These are phyloP conservation scores for Collybiopsis confluens DNA, from an alignment of 768 basidiomycete genomes.

Conservation along the genomic window DNA sequence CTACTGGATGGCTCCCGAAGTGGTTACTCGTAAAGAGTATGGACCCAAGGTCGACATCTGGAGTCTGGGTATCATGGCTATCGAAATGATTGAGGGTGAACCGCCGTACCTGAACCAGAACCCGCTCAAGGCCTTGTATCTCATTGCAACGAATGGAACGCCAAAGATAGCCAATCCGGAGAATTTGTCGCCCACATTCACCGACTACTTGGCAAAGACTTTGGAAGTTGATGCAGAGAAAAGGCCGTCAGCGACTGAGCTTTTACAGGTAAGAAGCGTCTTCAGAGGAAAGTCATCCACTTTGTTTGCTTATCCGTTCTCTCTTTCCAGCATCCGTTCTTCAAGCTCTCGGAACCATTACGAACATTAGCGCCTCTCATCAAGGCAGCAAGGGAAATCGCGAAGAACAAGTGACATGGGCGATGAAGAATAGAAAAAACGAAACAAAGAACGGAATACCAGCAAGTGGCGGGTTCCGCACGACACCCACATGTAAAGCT, in stretches of 20 bases:
- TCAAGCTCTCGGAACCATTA: conserved; percentile 82
- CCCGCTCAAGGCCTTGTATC: conserved; percentile 92
- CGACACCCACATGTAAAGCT: background rate
- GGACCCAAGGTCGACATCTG: conserved; percentile 99
- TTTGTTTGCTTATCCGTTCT: background rate
- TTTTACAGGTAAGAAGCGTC: conserved; percentile 58
- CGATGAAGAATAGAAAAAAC: background rate
- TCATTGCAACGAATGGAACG: conserved; percentile 98
- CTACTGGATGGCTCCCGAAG: conserved; percentile 99
- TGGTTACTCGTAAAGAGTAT: conserved; percentile 96
- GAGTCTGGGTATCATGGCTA: conserved; percentile 95
- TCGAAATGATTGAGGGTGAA: conserved; percentile 99
- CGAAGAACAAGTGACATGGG: conserved; percentile 37
- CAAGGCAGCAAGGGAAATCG: conserved; percentile 87
- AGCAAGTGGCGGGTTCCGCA: background rate
- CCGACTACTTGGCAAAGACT: conserved; percentile 82
- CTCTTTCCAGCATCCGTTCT: conserved; percentile 75
- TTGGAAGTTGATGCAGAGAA: conserved; percentile 95
- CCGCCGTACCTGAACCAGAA: conserved; percentile 96
- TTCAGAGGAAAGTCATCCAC: background rate
- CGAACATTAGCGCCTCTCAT: conserved; percentile 84
- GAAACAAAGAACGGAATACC: background rate
- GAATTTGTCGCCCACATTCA: conserved; percentile 69
- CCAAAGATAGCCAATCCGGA: conserved; percentile 92
- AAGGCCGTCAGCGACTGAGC: conserved; percentile 78